Conservation (phyloP, 768 basidiomycete genomes). For the Boletales sp. region DNA sequence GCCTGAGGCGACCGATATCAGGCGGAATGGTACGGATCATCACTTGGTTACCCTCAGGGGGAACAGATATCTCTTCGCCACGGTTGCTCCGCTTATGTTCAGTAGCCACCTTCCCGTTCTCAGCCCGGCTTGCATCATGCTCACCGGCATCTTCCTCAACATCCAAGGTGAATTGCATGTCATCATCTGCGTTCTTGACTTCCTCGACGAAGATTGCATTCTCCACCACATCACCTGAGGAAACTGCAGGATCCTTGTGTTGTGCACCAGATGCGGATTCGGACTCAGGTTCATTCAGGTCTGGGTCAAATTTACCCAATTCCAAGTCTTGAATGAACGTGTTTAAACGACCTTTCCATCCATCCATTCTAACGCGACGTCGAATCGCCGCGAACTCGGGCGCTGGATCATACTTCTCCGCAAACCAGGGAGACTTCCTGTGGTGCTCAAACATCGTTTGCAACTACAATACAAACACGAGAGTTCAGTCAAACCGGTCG, state of each 20-base stretch:
- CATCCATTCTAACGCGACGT: conserved; percentile 75
- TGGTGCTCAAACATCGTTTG: conserved; percentile 96
- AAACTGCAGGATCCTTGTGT: conserved; percentile 45
- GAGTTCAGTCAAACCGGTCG: conserved; percentile 20
- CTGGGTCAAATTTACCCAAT: conserved; percentile 81
- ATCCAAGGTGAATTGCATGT: conserved; percentile 72
- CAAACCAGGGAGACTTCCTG: conserved; percentile 94
- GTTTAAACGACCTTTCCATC: conserved; percentile 73
- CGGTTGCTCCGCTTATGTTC: conserved; percentile 51
- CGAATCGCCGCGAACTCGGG: conserved; percentile 70
- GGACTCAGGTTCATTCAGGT: conserved; percentile 58
- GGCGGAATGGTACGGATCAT: conserved; percentile 96
- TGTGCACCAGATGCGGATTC: conserved; percentile 50
- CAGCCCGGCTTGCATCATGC: conserved; percentile 50
- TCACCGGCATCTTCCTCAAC: conserved; percentile 69
- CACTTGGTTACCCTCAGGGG: conserved; percentile 82
- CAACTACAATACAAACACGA: conserved; percentile 60
- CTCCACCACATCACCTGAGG: conserved; percentile 35
- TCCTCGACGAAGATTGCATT: conserved; percentile 44
- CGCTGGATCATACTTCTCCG: conserved; percentile 88
- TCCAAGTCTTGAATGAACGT: conserved; percentile 79
- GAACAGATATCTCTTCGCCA: conserved; percentile 67
- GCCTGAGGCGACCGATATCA: conserved; percentile 82
- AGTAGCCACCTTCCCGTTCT: conserved; percentile 53
- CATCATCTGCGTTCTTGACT: conserved; percentile 60